phyloP scores from a whole-genome alignment of 108 stramenopile species.

The Skeletonema marinoi region DNA sequence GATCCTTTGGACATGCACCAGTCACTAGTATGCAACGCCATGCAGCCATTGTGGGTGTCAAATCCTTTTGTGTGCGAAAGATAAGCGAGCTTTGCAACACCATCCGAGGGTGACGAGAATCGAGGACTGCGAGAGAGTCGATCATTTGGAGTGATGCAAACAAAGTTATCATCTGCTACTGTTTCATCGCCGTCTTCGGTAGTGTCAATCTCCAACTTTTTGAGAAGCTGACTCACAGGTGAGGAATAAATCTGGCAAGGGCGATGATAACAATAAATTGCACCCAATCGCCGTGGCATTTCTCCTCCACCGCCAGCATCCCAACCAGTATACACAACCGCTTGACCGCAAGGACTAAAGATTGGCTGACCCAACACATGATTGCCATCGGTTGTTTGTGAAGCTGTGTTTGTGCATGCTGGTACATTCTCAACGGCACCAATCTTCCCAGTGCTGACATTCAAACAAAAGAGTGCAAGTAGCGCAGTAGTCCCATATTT shows the following conservation, averaged over 20 bases:
- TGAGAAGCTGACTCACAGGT: conserved; percentile 44
- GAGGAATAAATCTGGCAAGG: conserved; percentile 69
- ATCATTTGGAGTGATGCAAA: conserved; percentile 53
- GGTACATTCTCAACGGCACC: conserved; percentile 64
- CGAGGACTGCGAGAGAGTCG: conserved; percentile 68
- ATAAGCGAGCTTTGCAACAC: conserved; percentile 51
- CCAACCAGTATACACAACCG: conserved; percentile 77
- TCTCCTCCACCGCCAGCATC: conserved; percentile 68
- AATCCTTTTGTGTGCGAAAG: conserved; percentile 60
- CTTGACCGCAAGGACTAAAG: conserved; percentile 54
- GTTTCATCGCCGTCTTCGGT: neutral
- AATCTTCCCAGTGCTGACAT: conserved; percentile 62
- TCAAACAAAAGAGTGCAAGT: conserved; percentile 63
- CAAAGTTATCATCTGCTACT: conserved; percentile 19
- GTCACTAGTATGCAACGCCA: conserved; percentile 54
- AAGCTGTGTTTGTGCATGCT: conserved; percentile 16
- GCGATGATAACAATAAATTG: conserved; percentile 75
- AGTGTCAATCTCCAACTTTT: conserved; percentile 27
- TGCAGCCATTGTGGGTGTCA: conserved; percentile 71
- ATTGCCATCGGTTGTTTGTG: conserved; percentile 28
- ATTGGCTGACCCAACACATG: conserved; percentile 63
- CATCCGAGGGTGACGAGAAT: conserved; percentile 40
- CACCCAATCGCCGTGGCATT: conserved; percentile 75
- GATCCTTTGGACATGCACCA: conserved; percentile 37
- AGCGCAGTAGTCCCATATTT: conserved; percentile 55